Base-by-base conservation (phyloP, 306 rosid genomes). In the Vigna unguiculata region DNA sequence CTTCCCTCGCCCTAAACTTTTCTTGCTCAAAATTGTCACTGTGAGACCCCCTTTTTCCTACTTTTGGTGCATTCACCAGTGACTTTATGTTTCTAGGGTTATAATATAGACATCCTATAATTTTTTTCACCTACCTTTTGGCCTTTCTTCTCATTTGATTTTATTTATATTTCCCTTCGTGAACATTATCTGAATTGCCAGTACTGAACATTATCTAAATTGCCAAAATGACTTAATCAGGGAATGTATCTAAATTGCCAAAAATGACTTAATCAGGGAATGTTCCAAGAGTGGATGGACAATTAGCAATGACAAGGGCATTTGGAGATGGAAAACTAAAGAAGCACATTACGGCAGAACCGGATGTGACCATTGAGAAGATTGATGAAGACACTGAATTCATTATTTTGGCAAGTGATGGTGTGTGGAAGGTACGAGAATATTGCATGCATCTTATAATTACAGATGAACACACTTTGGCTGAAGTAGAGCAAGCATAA, bases 271-370 rank as follows among this genome's bases (percentile, higher is more conserved):
- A n/a, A n/a, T n/a, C 49, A 89, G 97, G 92, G 64, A 9, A 15
- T 76, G 75, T 79, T 69, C 84, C 97, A 25, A 79, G 89, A 19
- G 94, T 85, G 65, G 92, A 91, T 60, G 94, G 88, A 4, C 82
- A 69, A 80, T 82, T 89, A 45, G 91, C 91, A 57, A 89, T 91
- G 92, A 81, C 91, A 10, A 43, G 90, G 58, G 88, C 90, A 58
- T 86, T 87, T 71, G 94, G 94, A 9, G 92, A 88, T 83, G 87
- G 81, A 52, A 82, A 65, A 22, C 76, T 91, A 46, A 86, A 85
- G 83, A 82, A 88, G 17, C 90, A 87, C 28, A 82, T 85, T 24
- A 82, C 88, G 7, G 84, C 80, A 22, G 86, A 85, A 77, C 88
- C 82, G 76, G 88, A 85, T 79, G 86, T 79, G 48, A 85, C 58